Evolutionary conservation across 192 early-diverging fungal species (phyloP), one percentile per base, ranked within the genome.

Genomic region (Backusella macrospora): DNA sequence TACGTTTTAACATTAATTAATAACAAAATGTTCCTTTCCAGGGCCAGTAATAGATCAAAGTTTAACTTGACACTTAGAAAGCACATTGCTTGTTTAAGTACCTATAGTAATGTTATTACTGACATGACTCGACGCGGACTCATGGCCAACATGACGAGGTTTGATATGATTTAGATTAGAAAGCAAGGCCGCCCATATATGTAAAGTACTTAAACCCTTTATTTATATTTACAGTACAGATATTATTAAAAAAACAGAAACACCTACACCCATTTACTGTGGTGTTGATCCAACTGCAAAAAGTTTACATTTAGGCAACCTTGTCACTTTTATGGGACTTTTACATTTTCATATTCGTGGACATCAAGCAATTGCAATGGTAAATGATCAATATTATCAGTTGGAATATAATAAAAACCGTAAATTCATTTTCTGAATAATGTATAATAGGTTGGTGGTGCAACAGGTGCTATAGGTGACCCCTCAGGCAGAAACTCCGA

Each of bases 231-330:
- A 21, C 52, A 89, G 89, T 63, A 69, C 86, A 8, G 86, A 84
- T 64, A 40, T 89, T 0, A 70, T 78, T 34, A 72, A 83, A 10
- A 80, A 80, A n/a, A 82, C 83, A 37, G 73, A 84, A 4, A 75
- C 73, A 10, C 83, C 81, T 6, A 86, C 88, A 6, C 75, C 87
- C 3, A 82, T 96, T 37, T 99, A 99, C 78, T 91, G 91, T 77
- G 97, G 97, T 45, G 90, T 99, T 34, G 97, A 99, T 76, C 97
- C 97, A 12, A 99, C 95, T 0, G 97, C 97, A 21, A 78, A 78
- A n/a, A 92, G 91, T 73, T 81, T 97, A 26, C 97, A 99, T 73
- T 81, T 96, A 14, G 97, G 97, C 21, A 99, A 97, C 76, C 85
- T 99, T 71, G 84, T 96, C 5, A 86, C 92, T 15, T 80, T 97